Percentiles rank a stretch among this genome's conserved stretches.
Evolutionary conservation across 148 eudicot species (phyloP).

Genomic region (Limonium bicolor): DNA sequence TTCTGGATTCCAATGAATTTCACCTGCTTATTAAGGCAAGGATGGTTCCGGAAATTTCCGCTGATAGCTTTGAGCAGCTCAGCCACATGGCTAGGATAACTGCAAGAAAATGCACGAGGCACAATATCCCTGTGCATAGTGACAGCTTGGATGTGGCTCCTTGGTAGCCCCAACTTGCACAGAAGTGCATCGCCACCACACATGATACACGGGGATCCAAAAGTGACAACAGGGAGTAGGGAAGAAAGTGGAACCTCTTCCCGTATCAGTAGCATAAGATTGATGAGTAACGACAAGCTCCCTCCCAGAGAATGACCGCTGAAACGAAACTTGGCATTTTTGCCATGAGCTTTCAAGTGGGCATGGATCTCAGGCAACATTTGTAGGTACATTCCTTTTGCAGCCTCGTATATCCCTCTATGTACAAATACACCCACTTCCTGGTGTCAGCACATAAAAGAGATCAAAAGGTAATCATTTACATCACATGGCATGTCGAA

Average conservation of each 20-base stretch:
- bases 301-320: conserved; percentile 99
- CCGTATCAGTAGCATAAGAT: conserved; percentile 74
- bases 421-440: conserved; percentile 82
- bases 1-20: not conserved
- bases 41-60: conserved; percentile 76
- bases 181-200: conserved; percentile 89
- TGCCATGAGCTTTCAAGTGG: conserved; percentile 50
- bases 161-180: conserved; percentile 57
- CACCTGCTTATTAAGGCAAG: conserved; percentile 81
- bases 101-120: conserved; percentile 91
- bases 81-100: conserved; percentile 82
- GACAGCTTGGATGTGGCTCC: conserved; percentile 61
- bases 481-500: not conserved
- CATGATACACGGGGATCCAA: conserved; percentile 85
- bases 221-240: conserved; percentile 79
- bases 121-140: conserved; percentile 95
- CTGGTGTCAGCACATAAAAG: conserved; percentile 12
- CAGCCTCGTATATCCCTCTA: conserved; percentile 96
- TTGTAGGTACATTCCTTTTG: conserved; percentile 83
- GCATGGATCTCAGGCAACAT: conserved; percentile 79
- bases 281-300: conserved; percentile 67
- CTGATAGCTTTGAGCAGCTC: conserved; percentile 81
- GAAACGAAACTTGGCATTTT: conserved; percentile 68
- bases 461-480: not conserved
- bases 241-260: conserved; percentile 62